These are phyloP conservation scores for Neoboletus subvelutipes DNA, from an alignment of 768 basidiomycete species.

Conservation along the genomic window DNA sequence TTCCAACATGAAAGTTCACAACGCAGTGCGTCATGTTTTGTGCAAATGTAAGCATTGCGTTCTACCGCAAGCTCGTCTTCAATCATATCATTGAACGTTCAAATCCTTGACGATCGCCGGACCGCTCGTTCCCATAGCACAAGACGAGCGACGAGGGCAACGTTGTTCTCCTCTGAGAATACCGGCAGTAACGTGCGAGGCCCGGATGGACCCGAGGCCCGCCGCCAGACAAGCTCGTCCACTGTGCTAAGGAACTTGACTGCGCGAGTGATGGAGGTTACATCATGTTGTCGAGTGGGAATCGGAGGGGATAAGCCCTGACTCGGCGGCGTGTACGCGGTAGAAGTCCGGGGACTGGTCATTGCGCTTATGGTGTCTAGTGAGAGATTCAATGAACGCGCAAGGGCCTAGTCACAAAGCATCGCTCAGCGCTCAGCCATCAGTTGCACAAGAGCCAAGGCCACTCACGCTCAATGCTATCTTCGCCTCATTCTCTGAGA, in stretches of 20 bases:
- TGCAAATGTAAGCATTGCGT: not conserved
- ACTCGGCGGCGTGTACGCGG: not conserved
- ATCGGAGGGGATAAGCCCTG: not conserved
- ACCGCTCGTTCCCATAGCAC: slow-evolving; percentile 30
- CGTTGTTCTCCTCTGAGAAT: slow-evolving; percentile 28
- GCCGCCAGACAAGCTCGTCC: slow-evolving; percentile 32
- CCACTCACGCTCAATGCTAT: slow-evolving; percentile 20
- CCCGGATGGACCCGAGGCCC: slow-evolving; percentile 10
- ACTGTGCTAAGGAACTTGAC: slow-evolving; percentile 26
- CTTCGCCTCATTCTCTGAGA: slow-evolving; percentile 29
- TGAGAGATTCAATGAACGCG: slow-evolving; percentile 14
- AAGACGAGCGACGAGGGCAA: slow-evolving; percentile 26
- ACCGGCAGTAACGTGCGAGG: slow-evolving; percentile 11
- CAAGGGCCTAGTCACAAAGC: slow-evolving; percentile 10
- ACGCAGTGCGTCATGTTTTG: not conserved
- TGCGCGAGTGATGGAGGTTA: slow-evolving; percentile 22
- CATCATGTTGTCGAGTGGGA: slow-evolving; percentile 12
- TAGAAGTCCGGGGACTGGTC: not conserved
- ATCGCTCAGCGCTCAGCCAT: not conserved
- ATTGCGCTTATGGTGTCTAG: not conserved
- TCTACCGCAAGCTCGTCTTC: not conserved
- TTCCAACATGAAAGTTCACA: not conserved
- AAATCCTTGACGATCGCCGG: slow-evolving; percentile 19
- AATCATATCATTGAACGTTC: not conserved
- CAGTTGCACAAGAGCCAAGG: not conserved